These are phyloP conservation scores for Mucor saturninus DNA, from an alignment of 371 early-diverging fungal species.

Conservation along the genomic window DNA sequence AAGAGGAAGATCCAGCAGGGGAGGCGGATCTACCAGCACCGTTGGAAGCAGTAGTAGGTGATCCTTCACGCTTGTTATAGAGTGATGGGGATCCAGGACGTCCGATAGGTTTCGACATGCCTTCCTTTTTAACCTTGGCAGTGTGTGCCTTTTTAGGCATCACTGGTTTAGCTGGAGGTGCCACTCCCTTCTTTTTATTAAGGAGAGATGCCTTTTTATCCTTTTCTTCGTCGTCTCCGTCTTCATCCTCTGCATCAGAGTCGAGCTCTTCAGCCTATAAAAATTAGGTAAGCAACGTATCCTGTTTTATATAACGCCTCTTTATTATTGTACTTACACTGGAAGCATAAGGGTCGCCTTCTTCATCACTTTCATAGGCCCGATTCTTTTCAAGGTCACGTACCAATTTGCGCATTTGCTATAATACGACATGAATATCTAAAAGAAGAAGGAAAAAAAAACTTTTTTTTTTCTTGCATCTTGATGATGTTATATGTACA, in stretches of 20 bases:
- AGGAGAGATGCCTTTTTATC: conserved; percentile 35
- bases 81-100: conserved; percentile 54
- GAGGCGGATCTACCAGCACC: conserved; percentile 1
- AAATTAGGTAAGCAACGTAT: neutral
- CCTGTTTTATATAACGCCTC: too few relatives aligned
- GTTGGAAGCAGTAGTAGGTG: neutral
- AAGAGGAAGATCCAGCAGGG: conserved; percentile 2
- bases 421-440: conserved; percentile 7
- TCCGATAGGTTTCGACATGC: conserved; percentile 46
- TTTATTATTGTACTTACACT: conserved; percentile 47
- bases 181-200: conserved; percentile 36
- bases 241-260: conserved; percentile 57
- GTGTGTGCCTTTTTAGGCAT: conserved; percentile 43
- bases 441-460: too few relatives aligned
- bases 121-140: conserved; percentile 59
- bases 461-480: too few relatives aligned
- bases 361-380: conserved; percentile 80
- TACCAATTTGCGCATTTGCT: conserved; percentile 76
- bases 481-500: neutral
- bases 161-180: conserved; percentile 34
- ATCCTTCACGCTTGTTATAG: conserved; percentile 23
- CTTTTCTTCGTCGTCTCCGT: conserved; percentile 40
- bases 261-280: conserved; percentile 55
- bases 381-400: conserved; percentile 73
- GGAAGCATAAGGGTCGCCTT: conserved; percentile 72